A percentile compares a stretch with the other conserved stretches of the same genome.
Evolutionary conservation across 2,329 filamentous ascomycete genomes (phyloP).

Genomic region (Coniochaeta hoffmannii): DNA sequence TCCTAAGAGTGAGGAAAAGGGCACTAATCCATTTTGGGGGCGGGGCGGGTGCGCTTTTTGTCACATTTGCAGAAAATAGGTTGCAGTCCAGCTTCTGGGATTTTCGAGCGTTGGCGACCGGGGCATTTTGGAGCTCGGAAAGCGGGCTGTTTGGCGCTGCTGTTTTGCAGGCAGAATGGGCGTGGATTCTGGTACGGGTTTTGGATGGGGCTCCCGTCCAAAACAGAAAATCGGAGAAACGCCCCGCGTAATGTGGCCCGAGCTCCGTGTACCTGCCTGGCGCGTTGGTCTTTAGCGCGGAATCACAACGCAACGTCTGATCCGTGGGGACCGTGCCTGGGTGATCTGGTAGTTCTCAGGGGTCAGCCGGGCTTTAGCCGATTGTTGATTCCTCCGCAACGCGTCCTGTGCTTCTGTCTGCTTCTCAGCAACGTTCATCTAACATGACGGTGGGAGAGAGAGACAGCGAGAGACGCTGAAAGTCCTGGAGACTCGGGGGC

Average conservation of each 20-base stretch:
- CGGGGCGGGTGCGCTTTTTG: background rate
- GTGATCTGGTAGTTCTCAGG: background rate
- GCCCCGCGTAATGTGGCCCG: background rate
- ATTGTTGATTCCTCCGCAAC: background rate
- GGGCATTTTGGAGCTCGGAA: conserved; percentile 5
- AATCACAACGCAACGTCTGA: background rate
- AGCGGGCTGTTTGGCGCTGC: conserved; percentile 13
- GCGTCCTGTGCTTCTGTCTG: background rate
- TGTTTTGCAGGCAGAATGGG: conserved; percentile 3
- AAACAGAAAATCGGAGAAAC: background rate
- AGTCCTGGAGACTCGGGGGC: no score
- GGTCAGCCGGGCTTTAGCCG: background rate
- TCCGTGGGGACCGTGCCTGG: background rate
- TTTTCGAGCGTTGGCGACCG: no score
- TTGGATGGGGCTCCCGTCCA: background rate
- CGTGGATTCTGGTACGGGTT: background rate
- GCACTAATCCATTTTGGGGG: conserved; percentile 16
- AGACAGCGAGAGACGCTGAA: no score
- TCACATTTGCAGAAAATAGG: conserved; percentile 3
- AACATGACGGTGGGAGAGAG: no score
- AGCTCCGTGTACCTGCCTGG: background rate
- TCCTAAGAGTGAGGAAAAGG: background rate
- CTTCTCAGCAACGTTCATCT: background rate
- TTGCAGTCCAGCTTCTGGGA: background rate
- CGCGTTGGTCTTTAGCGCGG: background rate